A percentile compares a stretch with the other conserved stretches of the same genome.
These are phyloP conservation scores for Zymoseptoria crescenta DNA, from an alignment of 2,329 filamentous ascomycete genomes.

Conservation along the genomic window DNA sequence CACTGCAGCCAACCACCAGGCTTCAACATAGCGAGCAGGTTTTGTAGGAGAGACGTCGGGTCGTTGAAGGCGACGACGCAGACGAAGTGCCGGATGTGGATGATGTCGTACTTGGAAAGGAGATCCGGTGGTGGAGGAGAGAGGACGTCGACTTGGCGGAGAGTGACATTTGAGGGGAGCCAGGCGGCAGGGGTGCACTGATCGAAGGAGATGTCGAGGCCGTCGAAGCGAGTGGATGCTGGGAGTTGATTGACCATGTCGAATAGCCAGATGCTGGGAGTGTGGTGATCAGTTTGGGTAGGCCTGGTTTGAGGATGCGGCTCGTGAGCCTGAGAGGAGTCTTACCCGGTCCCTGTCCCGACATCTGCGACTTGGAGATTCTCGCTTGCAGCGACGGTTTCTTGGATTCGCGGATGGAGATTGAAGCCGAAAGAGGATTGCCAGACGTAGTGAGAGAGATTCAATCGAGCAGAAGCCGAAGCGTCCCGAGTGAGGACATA, in stretches of 20 bases:
- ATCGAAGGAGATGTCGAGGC: constrained; percentile 19
- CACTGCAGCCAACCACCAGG: constrained; percentile 18
- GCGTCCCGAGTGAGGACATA: constrained; percentile 18
- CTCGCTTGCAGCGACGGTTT: constrained; percentile 9
- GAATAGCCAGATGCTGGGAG: constrained; percentile 16
- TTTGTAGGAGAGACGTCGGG: constrained; percentile 14
- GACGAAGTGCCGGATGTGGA: constrained; percentile 22
- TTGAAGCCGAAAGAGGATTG: constrained; percentile 18
- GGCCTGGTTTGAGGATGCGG: too few relatives aligned
- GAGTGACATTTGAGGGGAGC: constrained; percentile 13
- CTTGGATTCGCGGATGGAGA: constrained; percentile 13
- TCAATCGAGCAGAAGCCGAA: constrained; percentile 14
- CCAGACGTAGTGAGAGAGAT: constrained; percentile 19
- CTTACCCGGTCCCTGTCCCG: constrained; percentile 16
- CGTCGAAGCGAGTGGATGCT: constrained; percentile 15
- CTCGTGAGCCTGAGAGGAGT: too few relatives aligned
- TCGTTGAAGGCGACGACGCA: constrained; percentile 19
- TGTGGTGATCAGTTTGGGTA: too few relatives aligned
- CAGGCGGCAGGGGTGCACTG: constrained; percentile 13
- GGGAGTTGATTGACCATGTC: constrained; percentile 16
- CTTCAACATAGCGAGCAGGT: constrained; percentile 16
- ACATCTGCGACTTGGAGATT: constrained; percentile 13
- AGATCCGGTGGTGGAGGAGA: constrained; percentile 10
- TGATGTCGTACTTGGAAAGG: constrained; percentile 17
- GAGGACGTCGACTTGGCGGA: constrained; percentile 16